Base-by-base conservation (phyloP, 192 early-diverging fungal genomes). In the Phlyctochytrium bullatum region DNA sequence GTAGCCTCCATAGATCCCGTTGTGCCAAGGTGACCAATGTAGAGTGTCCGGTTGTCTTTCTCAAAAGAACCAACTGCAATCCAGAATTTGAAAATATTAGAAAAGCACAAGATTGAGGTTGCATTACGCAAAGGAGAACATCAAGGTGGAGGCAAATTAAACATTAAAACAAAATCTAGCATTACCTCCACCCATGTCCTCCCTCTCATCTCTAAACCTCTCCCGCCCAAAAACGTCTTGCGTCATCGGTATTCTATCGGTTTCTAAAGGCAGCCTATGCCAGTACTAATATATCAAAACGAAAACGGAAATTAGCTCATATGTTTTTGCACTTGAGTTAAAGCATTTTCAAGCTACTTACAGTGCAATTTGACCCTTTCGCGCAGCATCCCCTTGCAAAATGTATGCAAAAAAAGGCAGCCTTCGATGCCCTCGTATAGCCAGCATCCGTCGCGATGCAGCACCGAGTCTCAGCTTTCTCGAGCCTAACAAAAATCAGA, bases 31-130 rank as follows among this genome's bases (percentile, higher is more conserved):
- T 80, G 78, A 1, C 92, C 92, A 34, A 95, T 82, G 67, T 93
- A 95, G 24, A 95, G 73, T n/a, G 92, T 93, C 2, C 76, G 63
- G 64, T 87, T 89, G 31, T 84, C 84, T 34, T 82, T 73, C 31
- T 86, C 88, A 76, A 95, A 94, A 25, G 89, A 89, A n/a, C 93
- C 93, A 3, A 93, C 87, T 29, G 82, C 85, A 30, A n/a, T n/a
- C n/a, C n/a, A n/a, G n/a, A n/a, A n/a, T n/a, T n/a, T n/a, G n/a
- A n/a, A n/a, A n/a, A n/a, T n/a, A n/a, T n/a, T n/a, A n/a, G n/a
- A n/a, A n/a, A n/a, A n/a, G n/a, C n/a, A n/a, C n/a, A n/a, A n/a
- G n/a, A n/a, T n/a, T n/a, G n/a, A n/a, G n/a, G n/a, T n/a, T n/a
- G n/a, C n/a, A n/a, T n/a, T n/a, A n/a, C n/a, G n/a, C n/a, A n/a